Conservation (phyloP, 116 monocot genomes). For the Zostera marina region DNA sequence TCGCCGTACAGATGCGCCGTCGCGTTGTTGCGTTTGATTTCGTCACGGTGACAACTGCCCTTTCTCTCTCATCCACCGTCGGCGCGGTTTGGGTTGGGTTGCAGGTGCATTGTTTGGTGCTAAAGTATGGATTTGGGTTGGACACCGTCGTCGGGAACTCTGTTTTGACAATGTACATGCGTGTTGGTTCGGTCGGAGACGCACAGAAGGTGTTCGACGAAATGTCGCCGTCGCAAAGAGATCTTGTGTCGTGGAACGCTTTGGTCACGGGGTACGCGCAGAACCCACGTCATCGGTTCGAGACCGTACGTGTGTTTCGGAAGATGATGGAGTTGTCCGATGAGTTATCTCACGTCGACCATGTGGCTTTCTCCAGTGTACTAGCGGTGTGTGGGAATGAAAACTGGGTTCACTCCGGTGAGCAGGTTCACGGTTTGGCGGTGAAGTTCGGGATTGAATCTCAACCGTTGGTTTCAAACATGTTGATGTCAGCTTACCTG, state of each 20-base stretch:
- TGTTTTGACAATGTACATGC: conserved; percentile 41
- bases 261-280: conserved; percentile 45
- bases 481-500: conserved; percentile 75
- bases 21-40: conserved; percentile 34
- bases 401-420: conserved; percentile 15
- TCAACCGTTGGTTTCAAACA: conserved; percentile 36
- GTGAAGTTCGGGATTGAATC: conserved; percentile 25
- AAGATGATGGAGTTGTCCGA: conserved; percentile 16
- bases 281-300: conserved; percentile 24
- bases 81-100: conserved; percentile 8
- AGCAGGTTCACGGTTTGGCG: conserved; percentile 43
- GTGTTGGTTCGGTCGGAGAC: conserved; percentile 5
- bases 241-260: conserved; percentile 61
- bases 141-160: conserved; percentile 54
- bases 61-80: conserved; percentile 25
- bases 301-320: conserved; percentile 34
- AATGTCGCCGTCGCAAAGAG: conserved; percentile 14
- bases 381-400: conserved; percentile 42
- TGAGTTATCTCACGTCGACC: conserved; percentile 27
- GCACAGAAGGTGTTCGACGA: conserved; percentile 35
- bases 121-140: conserved; percentile 26
- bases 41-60: conserved; percentile 39
- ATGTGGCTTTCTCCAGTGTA: conserved; percentile 38
- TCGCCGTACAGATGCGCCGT: conserved; percentile 25
- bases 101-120: conserved; percentile 39